Percentiles rank a stretch among this genome's conserved stretches.
phyloP scores from a whole-genome alignment of 108 stramenopile genomes.

The Ochromonas danica region DNA sequence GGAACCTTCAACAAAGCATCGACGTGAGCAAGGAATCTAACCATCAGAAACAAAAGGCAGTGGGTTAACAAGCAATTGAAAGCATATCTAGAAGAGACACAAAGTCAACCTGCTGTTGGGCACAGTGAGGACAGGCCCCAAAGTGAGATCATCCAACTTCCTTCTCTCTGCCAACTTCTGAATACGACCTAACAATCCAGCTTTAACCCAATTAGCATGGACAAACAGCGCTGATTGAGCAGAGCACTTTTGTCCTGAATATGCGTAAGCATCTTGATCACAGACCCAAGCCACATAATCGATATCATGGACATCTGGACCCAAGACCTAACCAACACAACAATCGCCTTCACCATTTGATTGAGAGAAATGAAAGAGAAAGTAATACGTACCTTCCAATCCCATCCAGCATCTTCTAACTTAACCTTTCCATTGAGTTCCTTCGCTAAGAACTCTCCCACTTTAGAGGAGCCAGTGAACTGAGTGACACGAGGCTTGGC shows the following conservation, averaged over 20 bases:
- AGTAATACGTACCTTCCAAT: no score
- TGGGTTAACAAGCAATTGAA: no score
- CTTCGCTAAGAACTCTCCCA: constrained; percentile 72
- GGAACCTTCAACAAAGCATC: constrained; percentile 68
- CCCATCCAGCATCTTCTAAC: constrained; percentile 96
- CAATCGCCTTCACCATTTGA: no score
- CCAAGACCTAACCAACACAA: no score
- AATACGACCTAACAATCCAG: constrained; percentile 77
- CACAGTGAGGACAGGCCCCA: constrained; percentile 88
- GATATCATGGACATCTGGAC: constrained; percentile 58
- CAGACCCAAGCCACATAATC: constrained; percentile 95
- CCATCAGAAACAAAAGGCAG: no score
- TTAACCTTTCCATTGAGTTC: constrained; percentile 85
- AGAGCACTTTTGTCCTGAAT: constrained; percentile 93
- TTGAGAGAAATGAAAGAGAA: no score
- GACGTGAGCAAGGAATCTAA: constrained; percentile 74
- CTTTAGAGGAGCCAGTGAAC: constrained; percentile 87
- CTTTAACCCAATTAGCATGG: constrained; percentile 81
- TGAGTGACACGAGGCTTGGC: constrained; percentile 84
- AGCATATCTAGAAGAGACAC: no score
- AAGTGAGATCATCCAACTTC: constrained; percentile 75
- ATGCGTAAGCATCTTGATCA: constrained; percentile 97
- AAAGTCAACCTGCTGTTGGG: no score
- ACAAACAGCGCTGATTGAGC: constrained; percentile 92
- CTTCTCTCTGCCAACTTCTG: constrained; percentile 70